Conservation (phyloP, 108 stramenopile species). For the Cyclotella choctawhatcheeana region DNA sequence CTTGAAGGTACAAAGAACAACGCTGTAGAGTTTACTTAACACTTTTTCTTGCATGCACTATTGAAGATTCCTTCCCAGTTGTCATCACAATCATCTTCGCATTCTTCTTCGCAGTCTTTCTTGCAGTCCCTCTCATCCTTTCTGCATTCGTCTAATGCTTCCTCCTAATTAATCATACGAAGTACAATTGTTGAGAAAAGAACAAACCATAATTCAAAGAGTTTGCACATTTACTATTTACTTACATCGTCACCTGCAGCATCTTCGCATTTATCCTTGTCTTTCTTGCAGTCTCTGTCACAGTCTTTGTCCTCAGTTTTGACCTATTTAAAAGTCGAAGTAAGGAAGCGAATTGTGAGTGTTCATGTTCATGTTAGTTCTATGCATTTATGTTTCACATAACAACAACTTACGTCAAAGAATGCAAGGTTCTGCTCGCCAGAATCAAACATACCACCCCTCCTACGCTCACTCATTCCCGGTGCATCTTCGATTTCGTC, state of each 20-base stretch:
- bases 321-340: too few relatives aligned
- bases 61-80: slow-evolving; percentile 4
- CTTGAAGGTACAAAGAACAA: too few relatives aligned
- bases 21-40: too few relatives aligned
- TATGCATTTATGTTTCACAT: background rate
- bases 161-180: background rate
- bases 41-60: too few relatives aligned
- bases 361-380: background rate
- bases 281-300: background rate
- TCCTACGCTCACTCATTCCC: background rate
- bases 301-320: background rate
- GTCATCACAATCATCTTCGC: background rate
- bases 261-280: slow-evolving; percentile 1
- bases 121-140: slow-evolving; percentile 1
- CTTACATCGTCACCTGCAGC: background rate
- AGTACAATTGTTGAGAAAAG: too few relatives aligned
- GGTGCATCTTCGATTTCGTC: background rate
- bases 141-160: background rate
- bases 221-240: too few relatives aligned
- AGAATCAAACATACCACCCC: background rate
- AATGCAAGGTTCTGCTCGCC: background rate
- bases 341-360: background rate
- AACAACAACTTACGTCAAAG: slow-evolving; percentile 4
- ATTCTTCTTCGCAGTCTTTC: background rate
- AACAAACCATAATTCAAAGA: too few relatives aligned